phyloP scores from a whole-genome alignment of 192 early-diverging fungal species.

The Irineochytrium annulatum region DNA sequence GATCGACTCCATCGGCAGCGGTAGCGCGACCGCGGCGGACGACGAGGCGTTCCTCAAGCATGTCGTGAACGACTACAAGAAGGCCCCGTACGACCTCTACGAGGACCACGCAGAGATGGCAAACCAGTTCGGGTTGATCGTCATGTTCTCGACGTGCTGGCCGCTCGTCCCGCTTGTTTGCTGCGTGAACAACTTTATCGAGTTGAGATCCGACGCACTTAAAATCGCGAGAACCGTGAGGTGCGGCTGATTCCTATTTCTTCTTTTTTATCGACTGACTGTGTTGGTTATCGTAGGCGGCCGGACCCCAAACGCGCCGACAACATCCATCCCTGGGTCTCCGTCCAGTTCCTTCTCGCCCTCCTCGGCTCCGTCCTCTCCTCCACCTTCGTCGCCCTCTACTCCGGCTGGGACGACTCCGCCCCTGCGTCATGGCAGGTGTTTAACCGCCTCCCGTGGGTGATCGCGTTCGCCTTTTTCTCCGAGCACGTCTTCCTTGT shows the following conservation, averaged over 20 bases:
- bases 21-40: conserved; percentile 33
- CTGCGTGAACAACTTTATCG: conserved; percentile 86
- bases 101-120: conserved; percentile 91
- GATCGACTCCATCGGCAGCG: conserved; percentile 15
- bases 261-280: conserved; percentile 3
- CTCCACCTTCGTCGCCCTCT: conserved; percentile 24
- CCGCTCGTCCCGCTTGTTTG: conserved; percentile 77
- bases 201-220: conserved; percentile 85
- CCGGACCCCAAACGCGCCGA: conserved; percentile 69
- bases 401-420: conserved; percentile 29
- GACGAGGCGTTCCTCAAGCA: conserved; percentile 48
- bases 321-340: conserved; percentile 76
- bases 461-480: conserved; percentile 14
- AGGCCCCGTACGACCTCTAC: conserved; percentile 78
- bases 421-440: conserved; percentile 11
- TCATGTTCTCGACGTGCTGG: conserved; percentile 82
- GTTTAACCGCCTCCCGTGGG: conserved; percentile 7
- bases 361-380: conserved; percentile 28
- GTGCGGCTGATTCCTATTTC: not conserved
- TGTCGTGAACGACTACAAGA: conserved; percentile 52
- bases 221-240: conserved; percentile 68
- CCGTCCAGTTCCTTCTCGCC: conserved; percentile 12
- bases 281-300: conserved; percentile 54
- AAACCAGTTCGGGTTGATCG: conserved; percentile 87
- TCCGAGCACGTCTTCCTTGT: conserved; percentile 34